Evolutionary conservation across 495 filamentous ascomycete genomes (phyloP), one percentile per base, ranked within the genome.

Genomic region (Penicillium turbatum): DNA sequence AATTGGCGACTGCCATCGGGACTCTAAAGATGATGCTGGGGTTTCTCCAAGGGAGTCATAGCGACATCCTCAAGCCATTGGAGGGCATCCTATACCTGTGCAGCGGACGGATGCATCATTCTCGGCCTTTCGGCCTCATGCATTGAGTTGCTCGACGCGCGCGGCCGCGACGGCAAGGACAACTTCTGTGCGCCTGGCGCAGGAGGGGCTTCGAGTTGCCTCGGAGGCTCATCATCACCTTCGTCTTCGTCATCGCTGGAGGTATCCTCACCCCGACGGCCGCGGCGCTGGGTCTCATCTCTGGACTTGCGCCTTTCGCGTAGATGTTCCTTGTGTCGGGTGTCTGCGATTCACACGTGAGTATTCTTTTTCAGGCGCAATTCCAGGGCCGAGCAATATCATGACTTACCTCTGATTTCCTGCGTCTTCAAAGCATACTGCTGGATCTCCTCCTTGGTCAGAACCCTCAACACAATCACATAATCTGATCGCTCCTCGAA

Each of bases 381-480:
- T 13, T 12, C n/a, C 27, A 10, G 5, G 8, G 30, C 30, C 16
- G n/a, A 10, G n/a, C 1, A 47, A n/a, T 13, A 17, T 9, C 6
- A 2, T 16, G 27, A 42, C 68, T 59, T 75, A 90, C 88, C 87
- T 85, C 89, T 79, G 43, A 95, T 79, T 58, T 86, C 77, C 44
- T 84, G 81, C 1, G 90, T 95, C 26, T 83, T 85, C 39, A 81
- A 78, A 11, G 89, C 87, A 62, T 89, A 87, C 3, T 76, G 82
- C 63, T 93, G 85, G 41, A 95, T 90, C 60, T 95, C 88, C 50
- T 91, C 87, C 70, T 86, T 87, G 21, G 75, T 82, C 60, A 95
- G 64, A 15, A 93, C 89, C 34, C 89, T 74, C 53, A 93, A 70
- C 5, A 93, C 89, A 69, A 95, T 92, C 34, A 95, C 88, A 65